A percentile compares a stretch with the other conserved stretches of the same genome.
Conservation (phyloP, 1,139 yeast genomes). For the Diutina catenulata region DNA sequence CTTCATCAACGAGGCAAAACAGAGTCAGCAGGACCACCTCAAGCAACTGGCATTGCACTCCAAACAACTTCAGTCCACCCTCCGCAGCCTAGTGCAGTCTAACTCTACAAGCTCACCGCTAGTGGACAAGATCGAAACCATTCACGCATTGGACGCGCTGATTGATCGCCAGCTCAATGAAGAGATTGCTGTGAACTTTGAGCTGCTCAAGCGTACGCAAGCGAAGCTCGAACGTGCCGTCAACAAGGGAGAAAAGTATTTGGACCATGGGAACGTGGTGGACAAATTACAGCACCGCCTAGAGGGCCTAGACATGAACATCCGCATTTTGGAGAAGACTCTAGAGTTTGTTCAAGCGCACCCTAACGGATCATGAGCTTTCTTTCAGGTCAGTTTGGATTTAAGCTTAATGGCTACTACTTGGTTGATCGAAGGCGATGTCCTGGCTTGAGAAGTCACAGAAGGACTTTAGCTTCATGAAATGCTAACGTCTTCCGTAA, state of each 20-base stretch:
- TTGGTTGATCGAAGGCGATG: no score
- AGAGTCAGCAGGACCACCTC: conserved; percentile 19
- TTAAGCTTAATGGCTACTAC: no score
- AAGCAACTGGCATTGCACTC: conserved; percentile 18
- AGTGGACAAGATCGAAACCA: conserved; percentile 33
- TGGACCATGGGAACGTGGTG: conserved; percentile 9
- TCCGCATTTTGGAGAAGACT: conserved; percentile 35
- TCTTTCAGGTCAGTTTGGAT: no score
- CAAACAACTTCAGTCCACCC: conserved; percentile 17
- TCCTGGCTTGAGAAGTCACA: no score
- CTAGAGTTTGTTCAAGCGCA: conserved; percentile 7
- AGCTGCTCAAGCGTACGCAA: conserved; percentile 15
- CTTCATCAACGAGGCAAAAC: conserved; percentile 21
- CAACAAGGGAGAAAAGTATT: conserved; percentile 9
- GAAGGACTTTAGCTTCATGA: no score
- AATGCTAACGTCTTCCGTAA: no score
- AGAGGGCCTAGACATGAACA: conserved; percentile 34
- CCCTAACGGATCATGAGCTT: no score
- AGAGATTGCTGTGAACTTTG: conserved; percentile 18
- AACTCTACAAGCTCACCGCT: conserved; percentile 19
- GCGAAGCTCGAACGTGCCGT: conserved; percentile 13
- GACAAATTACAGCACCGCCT: conserved; percentile 25
- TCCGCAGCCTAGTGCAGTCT: conserved; percentile 16
- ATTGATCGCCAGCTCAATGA: conserved; percentile 24
- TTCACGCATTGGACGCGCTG: conserved; percentile 27